These are phyloP conservation scores for Carex pumila DNA, from an alignment of 176 grass and related monocot genomes.

Conservation along the genomic window DNA sequence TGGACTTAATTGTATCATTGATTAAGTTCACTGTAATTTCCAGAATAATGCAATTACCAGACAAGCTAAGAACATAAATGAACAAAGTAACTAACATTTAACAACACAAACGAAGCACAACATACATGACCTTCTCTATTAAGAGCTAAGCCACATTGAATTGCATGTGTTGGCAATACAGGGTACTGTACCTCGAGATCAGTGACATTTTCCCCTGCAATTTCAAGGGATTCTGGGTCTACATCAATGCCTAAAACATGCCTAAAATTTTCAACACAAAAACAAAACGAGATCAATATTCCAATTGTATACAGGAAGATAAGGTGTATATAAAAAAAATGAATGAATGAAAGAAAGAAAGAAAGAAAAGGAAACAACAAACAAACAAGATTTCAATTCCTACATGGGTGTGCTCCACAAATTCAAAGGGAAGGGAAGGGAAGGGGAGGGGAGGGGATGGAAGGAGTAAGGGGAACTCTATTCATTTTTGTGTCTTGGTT, in stretches of 20 bases:
- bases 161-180: neutral
- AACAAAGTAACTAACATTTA: neutral
- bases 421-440: no score
- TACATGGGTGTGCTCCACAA: no score
- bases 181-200: conserved; percentile 53
- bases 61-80: neutral
- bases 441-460: no score
- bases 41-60: neutral
- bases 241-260: conserved; percentile 81
- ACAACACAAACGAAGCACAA: neutral
- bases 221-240: conserved; percentile 65
- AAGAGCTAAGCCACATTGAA: neutral
- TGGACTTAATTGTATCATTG: neutral
- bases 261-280: conserved; percentile 28
- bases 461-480: no score
- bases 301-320: neutral
- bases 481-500: no score
- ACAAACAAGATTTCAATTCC: neutral
- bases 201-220: conserved; percentile 67
- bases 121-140: neutral
- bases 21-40: neutral
- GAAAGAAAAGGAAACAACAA: neutral
- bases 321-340: neutral
- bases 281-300: neutral
- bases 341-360: neutral